Evolutionary conservation across 306 rosid genomes (phyloP).

Genomic region (Cucumis cinereus): DNA sequence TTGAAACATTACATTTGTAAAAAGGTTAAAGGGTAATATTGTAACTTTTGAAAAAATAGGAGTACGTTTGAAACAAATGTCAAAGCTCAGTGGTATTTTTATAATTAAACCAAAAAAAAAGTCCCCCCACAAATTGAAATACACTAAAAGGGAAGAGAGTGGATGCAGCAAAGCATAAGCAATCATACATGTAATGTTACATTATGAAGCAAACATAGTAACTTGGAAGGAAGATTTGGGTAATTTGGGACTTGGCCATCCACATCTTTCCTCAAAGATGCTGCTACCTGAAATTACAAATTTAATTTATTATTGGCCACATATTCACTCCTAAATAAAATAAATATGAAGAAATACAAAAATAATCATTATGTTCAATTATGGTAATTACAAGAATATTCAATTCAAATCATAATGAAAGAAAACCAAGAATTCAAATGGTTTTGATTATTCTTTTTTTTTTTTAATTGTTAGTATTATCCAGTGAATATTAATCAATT

Average conservation of each 20-base stretch:
- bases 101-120: not conserved
- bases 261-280: slow-evolving; percentile 72
- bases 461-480: not conserved
- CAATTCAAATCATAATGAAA: not conserved
- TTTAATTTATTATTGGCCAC: not conserved
- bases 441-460: not conserved
- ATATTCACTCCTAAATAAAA: not conserved
- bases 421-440: too few species aligned
- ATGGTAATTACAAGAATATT: not conserved
- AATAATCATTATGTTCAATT: not conserved
- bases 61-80: not conserved
- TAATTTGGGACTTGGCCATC: slow-evolving; percentile 72
- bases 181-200: slow-evolving; percentile 74
- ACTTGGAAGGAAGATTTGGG: slow-evolving; percentile 73
- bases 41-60: not conserved
- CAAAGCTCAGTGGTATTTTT: too few species aligned
- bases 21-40: not conserved
- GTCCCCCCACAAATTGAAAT: not conserved
- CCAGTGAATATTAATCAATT: not conserved
- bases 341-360: not conserved
- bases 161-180: not conserved
- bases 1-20: too few species aligned
- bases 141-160: not conserved
- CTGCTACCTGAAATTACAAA: slow-evolving; percentile 64
- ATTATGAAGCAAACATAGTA: slow-evolving; percentile 66